Base-by-base conservation (phyloP, 805 yeast species). In the Debaryomyces hansenii region DNA sequence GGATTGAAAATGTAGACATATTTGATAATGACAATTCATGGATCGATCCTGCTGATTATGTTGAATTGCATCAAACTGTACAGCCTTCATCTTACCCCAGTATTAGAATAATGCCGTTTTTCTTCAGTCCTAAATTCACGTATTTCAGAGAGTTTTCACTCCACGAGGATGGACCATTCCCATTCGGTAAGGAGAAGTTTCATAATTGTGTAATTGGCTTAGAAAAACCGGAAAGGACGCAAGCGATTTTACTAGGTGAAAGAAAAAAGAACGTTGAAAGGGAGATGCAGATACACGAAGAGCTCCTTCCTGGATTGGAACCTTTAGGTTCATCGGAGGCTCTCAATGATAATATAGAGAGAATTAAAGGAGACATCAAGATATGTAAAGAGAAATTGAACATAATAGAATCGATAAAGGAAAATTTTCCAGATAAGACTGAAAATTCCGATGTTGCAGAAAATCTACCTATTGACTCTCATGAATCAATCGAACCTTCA, bases 11-110 rank as follows among this genome's bases (percentile, higher is more conserved):
- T 41, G 51, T 56, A 40, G 62, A 59, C n/a, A 54, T 54, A 5
- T 58, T 53, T 32, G 70, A 65, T 14, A 57, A 55, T 12, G 71
- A 69, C 46, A 55, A 54, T 33, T 59, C 70, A 8, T 90, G 97
- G 97, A 71, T 80, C 40, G 95, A 90, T 57, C 65, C 72, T 18
- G 85, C 86, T 47, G 97, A 90, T 60, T 90, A 79, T 54, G 69
- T 79, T 9, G 97, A 90, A 54, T 58, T 90, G 37, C 87, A 85
- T 48, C 67, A 74, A 41, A 60, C 72, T 9, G 74, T 78, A 4
- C 53, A 70, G 1, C 61, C 69, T 4, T 63, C 69, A 58, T 49
- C 70, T 53, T 42, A 69, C 32, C 83, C 83, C 1, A 64, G 64
- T 24, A 64, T 80, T 11, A 66, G 67, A 38, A 66, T 78, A 1